Conservation (phyloP, 129 eudicot species). For the Deinandra increscens region DNA sequence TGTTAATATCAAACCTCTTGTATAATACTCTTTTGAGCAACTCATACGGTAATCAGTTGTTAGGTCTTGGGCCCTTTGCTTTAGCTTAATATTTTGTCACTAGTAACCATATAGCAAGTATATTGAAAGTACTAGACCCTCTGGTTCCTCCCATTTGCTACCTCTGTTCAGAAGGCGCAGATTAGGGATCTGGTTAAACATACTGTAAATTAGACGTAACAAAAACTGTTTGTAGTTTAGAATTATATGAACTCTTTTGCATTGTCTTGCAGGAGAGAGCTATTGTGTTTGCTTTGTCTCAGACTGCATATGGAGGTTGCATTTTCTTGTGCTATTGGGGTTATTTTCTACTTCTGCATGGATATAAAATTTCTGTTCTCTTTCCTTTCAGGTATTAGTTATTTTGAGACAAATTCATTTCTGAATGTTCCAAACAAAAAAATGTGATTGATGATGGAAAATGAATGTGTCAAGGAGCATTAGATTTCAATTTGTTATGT, state of each 20-base stretch:
- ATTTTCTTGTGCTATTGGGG: slow-evolving; percentile 88
- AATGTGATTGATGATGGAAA: slow-evolving; percentile 5
- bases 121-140: background rate
- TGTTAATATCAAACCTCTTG: slow-evolving; percentile 9
- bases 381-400: slow-evolving; percentile 78
- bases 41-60: slow-evolving; percentile 2
- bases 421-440: slow-evolving; percentile 14
- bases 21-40: slow-evolving; percentile 6
- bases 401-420: slow-evolving; percentile 12
- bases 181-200: slow-evolving; percentile 4
- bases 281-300: slow-evolving; percentile 73
- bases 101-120: slow-evolving; percentile 15
- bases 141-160: background rate
- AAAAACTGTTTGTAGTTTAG: background rate
- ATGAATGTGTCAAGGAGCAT: slow-evolving; percentile 17
- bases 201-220: background rate
- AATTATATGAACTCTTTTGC: background rate
- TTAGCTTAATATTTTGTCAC: slow-evolving; percentile 12
- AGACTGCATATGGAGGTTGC: slow-evolving; percentile 80
- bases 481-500: background rate
- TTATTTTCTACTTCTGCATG: slow-evolving; percentile 60
- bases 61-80: slow-evolving; percentile 5
- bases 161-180: background rate
- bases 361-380: slow-evolving; percentile 45
- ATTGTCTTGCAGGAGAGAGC: slow-evolving; percentile 73